Evolutionary conservation across 225 moss, liverwort and hornwort species (phyloP).

Genomic region (Climacium dendroides): DNA sequence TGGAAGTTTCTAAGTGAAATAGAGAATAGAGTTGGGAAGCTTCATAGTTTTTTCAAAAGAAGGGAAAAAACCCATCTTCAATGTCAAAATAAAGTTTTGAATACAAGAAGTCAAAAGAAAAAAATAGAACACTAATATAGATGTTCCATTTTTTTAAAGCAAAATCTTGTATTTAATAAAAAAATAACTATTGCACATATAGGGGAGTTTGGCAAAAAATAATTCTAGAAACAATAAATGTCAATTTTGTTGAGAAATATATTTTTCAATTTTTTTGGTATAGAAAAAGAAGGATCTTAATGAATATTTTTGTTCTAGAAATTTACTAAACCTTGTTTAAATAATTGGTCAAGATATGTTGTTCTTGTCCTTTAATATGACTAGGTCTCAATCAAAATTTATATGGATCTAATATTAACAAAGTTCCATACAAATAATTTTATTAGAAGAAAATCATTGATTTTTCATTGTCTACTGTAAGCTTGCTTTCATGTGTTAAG

Average conservation of each 20-base stretch:
- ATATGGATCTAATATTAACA: background rate
- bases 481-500: background rate
- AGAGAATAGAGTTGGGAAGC: background rate
- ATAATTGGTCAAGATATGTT: accelerated
- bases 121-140: background rate
- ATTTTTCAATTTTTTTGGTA: background rate
- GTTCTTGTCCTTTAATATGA: background rate
- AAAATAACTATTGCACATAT: accelerated
- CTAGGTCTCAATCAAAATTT: background rate
- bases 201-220: background rate
- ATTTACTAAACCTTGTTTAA: background rate
- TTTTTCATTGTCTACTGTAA: background rate
- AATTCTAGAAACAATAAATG: background rate
- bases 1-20: background rate
- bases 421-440: background rate
- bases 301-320: background rate
- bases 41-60: background rate
- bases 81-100: background rate
- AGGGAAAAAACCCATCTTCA: background rate
- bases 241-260: background rate
- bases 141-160: background rate
- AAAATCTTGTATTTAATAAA: background rate
- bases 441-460: background rate
- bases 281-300: background rate
- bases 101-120: background rate